These are phyloP conservation scores for Sordaria brevicollis DNA, from an alignment of 495 filamentous ascomycete species.

Conservation along the genomic window DNA sequence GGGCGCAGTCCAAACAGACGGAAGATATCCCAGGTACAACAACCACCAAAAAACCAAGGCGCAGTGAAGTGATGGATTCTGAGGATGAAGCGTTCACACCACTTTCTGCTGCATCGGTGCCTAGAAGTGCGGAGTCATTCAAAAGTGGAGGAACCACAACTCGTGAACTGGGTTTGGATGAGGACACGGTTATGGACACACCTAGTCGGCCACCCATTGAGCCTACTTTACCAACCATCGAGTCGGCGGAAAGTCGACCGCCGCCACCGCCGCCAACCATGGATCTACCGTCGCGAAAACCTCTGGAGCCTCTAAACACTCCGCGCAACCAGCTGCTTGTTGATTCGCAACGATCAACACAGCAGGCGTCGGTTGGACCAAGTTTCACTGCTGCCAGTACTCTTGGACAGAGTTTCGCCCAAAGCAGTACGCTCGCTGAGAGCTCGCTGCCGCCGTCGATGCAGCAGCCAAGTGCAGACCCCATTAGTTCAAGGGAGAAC, in stretches of 20 bases:
- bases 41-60: slow-evolving; percentile 6
- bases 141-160: neutral
- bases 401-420: neutral
- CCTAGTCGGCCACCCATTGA: neutral
- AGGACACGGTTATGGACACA: neutral
- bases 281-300: neutral
- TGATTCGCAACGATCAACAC: neutral
- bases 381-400: neutral
- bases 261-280: neutral
- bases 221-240: neutral
- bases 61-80: slow-evolving; percentile 34
- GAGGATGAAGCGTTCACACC: slow-evolving; percentile 36
- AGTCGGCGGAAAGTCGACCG: neutral
- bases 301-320: neutral
- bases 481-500: neutral
- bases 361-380: neutral
- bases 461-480: neutral
- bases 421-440: neutral
- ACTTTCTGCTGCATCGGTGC: neutral
- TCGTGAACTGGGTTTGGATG: slow-evolving; percentile 10
- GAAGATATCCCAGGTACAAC: neutral
- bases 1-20: neutral
- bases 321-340: neutral
- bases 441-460: neutral
- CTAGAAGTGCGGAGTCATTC: neutral